Conservation (phyloP, 805 yeast species). For the Komagataella ulmi region DNA sequence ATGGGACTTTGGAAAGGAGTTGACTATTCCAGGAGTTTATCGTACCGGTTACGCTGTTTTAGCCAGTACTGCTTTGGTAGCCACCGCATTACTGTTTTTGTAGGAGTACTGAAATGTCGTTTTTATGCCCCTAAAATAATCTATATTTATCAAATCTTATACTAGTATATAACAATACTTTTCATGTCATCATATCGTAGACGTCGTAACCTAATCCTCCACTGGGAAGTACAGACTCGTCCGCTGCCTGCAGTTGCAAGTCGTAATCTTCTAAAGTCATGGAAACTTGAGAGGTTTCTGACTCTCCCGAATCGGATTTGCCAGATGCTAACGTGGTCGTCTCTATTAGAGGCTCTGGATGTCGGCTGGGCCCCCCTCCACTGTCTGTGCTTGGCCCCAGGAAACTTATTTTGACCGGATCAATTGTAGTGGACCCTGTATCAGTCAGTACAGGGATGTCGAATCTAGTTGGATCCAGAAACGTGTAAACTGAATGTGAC, state of each 20-base stretch:
- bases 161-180: neutral
- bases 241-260: neutral
- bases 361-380: neutral
- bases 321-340: neutral
- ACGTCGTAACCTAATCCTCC: neutral
- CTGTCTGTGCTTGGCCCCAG: neutral
- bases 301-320: neutral
- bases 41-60: constrained; percentile 81
- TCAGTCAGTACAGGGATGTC: neutral
- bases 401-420: constrained; percentile 18
- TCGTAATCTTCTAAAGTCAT: neutral
- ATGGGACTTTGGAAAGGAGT: constrained; percentile 83
- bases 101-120: constrained; percentile 2
- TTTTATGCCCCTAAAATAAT: neutral
- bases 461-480: neutral
- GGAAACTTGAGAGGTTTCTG: neutral
- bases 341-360: neutral
- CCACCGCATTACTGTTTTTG: constrained; percentile 42
- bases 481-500: neutral
- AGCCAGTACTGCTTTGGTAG: constrained; percentile 45
- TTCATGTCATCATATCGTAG: neutral
- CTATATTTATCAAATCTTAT: neutral
- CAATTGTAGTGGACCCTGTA: constrained; percentile 6
- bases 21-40: constrained; percentile 79
- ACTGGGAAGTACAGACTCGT: neutral